A percentile compares a stretch with the other conserved stretches of the same genome.
These are phyloP conservation scores for Sclerotinia sclerotiorum DNA, from an alignment of 2,329 filamentous ascomycete species.

Conservation along the genomic window DNA sequence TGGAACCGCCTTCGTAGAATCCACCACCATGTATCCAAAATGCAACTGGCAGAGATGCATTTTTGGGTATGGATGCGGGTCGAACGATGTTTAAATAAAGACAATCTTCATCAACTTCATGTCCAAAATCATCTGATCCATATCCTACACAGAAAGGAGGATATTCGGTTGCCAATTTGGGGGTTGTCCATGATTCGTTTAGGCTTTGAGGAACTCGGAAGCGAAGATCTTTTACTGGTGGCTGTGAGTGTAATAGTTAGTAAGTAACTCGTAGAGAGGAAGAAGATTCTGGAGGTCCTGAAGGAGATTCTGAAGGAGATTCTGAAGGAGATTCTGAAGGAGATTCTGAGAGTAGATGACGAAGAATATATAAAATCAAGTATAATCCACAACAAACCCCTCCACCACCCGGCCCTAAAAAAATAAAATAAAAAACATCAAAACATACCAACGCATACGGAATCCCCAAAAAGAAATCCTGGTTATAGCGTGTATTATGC, in stretches of 20 bases:
- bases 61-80: constrained; percentile 38
- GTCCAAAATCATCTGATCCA: constrained; percentile 30
- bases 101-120: constrained; percentile 48
- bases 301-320: too few relatives aligned
- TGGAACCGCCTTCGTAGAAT: constrained; percentile 40
- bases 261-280: neutral
- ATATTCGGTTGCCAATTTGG: constrained; percentile 28
- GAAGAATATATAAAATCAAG: too few relatives aligned
- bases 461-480: constrained; percentile 36
- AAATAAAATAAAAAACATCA: neutral
- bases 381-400: too few relatives aligned
- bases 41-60: constrained; percentile 47
- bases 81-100: constrained; percentile 56
- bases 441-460: constrained; percentile 31
- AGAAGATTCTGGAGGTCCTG: too few relatives aligned
- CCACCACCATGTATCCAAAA: constrained; percentile 57
- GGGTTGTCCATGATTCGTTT: constrained; percentile 29
- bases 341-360: neutral
- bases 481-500: constrained; percentile 30
- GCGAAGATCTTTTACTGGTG: constrained; percentile 32
- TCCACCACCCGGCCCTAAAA: too few relatives aligned
- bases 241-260: constrained; percentile 23
- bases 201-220: constrained; percentile 30
- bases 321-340: too few relatives aligned
- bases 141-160: constrained; percentile 34